phyloP scores from a whole-genome alignment of 139 green algal species.

The Nannochloris sp. region DNA sequence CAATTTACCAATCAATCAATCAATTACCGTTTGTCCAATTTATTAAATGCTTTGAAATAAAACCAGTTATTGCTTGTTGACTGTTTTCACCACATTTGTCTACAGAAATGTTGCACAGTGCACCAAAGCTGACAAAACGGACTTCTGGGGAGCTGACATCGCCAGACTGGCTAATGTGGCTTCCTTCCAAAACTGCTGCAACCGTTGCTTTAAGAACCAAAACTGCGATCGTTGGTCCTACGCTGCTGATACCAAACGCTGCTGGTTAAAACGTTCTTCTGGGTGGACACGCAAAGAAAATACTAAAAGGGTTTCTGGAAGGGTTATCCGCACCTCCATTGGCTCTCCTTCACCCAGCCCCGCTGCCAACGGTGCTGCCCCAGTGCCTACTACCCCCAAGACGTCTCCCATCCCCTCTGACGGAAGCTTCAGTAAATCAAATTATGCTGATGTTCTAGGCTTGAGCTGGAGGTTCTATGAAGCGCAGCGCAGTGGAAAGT shows the following conservation, averaged over 20 bases:
- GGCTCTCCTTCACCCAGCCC: background rate
- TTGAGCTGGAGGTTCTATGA: constrained; percentile 34
- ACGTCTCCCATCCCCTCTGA: background rate
- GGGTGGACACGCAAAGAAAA: background rate
- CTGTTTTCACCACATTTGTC: too few species aligned
- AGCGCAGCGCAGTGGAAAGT: constrained; percentile 30
- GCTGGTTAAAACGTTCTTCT: background rate
- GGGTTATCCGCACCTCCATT: background rate
- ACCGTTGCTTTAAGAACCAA: background rate
- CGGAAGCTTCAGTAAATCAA: background rate
- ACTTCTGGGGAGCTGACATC: background rate
- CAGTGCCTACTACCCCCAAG: background rate
- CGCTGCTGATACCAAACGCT: background rate
- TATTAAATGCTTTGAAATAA: too few species aligned
- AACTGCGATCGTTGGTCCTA: background rate
- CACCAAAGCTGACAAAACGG: background rate
- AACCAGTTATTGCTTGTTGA: too few species aligned
- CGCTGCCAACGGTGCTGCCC: background rate
- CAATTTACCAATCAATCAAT: too few species aligned
- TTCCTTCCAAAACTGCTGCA: background rate
- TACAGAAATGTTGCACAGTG: too few species aligned
- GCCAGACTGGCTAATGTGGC: background rate
- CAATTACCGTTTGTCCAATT: too few species aligned
- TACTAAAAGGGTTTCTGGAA: background rate
- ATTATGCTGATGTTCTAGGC: constrained; percentile 14